Percentiles rank a stretch among this genome's conserved stretches.
These are phyloP conservation scores for Cladophialophora chaetospira DNA, from an alignment of 2,329 filamentous ascomycete genomes.

Conservation along the genomic window DNA sequence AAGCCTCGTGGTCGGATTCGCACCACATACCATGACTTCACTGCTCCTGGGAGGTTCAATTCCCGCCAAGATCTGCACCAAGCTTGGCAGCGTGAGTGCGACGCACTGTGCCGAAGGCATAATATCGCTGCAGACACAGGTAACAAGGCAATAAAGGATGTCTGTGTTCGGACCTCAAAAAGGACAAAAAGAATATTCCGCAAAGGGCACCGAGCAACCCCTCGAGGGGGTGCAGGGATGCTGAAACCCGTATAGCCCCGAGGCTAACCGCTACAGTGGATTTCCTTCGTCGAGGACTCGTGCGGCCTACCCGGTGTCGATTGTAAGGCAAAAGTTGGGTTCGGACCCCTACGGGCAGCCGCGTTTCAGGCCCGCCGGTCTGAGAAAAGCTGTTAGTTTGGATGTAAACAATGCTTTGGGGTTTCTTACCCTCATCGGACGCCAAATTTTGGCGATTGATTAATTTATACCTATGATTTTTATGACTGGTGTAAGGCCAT, in stretches of 20 bases:
- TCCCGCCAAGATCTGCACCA: background rate
- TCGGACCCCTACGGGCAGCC: background rate
- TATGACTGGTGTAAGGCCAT: background rate
- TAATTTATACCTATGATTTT: background rate
- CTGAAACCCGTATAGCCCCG: background rate
- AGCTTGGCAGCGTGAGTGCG: background rate
- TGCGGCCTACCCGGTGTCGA: background rate
- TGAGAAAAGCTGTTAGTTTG: background rate
- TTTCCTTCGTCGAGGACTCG: constrained; percentile 2
- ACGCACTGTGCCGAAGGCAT: no score
- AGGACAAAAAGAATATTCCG: background rate
- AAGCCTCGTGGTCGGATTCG: background rate
- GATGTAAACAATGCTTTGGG: background rate
- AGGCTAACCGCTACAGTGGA: constrained; percentile 1
- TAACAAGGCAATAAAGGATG: background rate
- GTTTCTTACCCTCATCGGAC: background rate
- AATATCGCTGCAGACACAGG: background rate
- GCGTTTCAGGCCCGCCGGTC: background rate
- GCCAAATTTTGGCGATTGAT: background rate
- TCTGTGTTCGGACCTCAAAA: background rate
- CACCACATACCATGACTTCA: no score
- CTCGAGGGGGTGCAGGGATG: background rate
- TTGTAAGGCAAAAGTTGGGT: background rate
- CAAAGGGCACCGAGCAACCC: background rate
- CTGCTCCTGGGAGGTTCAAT: no score